Evolutionary conservation across 108 stramenopile species (phyloP).

Genomic region (Nitzschia inconspicua): DNA sequence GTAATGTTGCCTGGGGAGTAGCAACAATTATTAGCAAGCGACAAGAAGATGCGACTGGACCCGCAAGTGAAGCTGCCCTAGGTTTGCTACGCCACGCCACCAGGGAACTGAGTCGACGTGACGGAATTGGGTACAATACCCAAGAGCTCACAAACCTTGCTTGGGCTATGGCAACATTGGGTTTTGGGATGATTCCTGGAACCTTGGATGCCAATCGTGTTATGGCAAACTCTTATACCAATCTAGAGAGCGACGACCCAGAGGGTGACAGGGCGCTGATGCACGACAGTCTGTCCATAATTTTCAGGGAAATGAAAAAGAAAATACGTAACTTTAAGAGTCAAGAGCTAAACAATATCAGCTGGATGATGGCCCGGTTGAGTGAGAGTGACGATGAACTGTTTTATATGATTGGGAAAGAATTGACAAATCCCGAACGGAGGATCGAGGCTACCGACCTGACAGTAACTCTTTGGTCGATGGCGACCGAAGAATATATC

Average conservation of each 20-base stretch:
- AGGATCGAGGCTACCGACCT: conserved; percentile 54
- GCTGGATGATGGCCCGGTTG: conserved; percentile 69
- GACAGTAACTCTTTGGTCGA: conserved; percentile 66
- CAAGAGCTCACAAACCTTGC: conserved; percentile 60
- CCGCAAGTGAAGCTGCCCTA: conserved; percentile 35
- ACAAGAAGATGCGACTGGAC: conserved; percentile 4
- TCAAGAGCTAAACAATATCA: conserved; percentile 82
- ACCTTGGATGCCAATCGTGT: conserved; percentile 1
- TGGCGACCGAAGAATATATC: conserved; percentile 63
- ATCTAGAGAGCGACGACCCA: conserved; percentile 48
- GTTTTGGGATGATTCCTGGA: conserved; percentile 57
- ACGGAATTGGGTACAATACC: conserved; percentile 52
- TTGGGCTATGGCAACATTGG: conserved; percentile 78
- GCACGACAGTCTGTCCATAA: conserved; percentile 31
- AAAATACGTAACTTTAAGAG: conserved; percentile 49
- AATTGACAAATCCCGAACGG: conserved; percentile 39
- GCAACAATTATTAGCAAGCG: conserved; percentile 65
- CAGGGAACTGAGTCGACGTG: conserved; percentile 30
- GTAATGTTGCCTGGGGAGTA: conserved; percentile 71
- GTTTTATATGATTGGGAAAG: conserved; percentile 40
- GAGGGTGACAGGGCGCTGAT: conserved; percentile 48
- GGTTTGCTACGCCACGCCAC: conserved; percentile 58
- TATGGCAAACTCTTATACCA: conserved; percentile 29
- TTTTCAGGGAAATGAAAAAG: conserved; percentile 37
- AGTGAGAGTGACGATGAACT: conserved; percentile 44